Evolutionary conservation across 768 basidiomycete species (phyloP).

Genomic region (Obba rivulosa): DNA sequence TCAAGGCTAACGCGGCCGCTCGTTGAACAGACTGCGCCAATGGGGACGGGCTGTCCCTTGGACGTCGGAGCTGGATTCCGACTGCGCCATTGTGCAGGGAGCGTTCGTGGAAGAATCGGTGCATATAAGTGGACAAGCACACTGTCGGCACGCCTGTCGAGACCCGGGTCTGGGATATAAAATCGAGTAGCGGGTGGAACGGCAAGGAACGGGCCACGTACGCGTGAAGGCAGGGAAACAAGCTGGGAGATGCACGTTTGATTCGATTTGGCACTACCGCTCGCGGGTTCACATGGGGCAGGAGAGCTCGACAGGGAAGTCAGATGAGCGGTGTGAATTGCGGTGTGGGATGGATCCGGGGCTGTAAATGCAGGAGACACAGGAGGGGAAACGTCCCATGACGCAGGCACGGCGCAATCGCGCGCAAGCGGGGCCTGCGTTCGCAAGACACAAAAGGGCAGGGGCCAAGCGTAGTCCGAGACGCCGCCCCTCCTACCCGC

Average conservation of each 20-base stretch:
- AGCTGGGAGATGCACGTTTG: background rate
- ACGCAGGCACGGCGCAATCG: conserved; percentile 14
- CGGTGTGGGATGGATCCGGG: background rate
- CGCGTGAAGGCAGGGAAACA: background rate
- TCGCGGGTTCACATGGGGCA: background rate
- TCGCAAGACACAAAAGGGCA: conserved; percentile 7
- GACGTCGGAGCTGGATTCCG: too few species aligned
- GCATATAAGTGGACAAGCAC: too few species aligned
- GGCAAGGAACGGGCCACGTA: background rate
- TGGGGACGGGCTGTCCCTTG: too few species aligned
- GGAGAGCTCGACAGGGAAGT: background rate
- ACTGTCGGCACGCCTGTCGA: too few species aligned
- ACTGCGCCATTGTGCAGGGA: too few species aligned
- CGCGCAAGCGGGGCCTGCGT: conserved; percentile 9
- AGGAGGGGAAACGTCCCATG: conserved; percentile 11
- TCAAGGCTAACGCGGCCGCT: too few species aligned
- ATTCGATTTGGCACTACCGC: background rate
- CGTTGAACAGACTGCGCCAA: too few species aligned
- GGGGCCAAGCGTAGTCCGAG: conserved; percentile 6
- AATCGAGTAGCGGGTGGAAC: too few species aligned
- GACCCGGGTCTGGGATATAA: too few species aligned
- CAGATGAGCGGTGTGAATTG: background rate
- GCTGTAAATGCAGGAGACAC: background rate
- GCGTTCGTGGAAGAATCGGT: too few species aligned
- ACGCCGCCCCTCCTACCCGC: background rate